Base-by-base conservation (phyloP, 2,329 filamentous ascomycete genomes). In the Aplosporella prunicola region DNA sequence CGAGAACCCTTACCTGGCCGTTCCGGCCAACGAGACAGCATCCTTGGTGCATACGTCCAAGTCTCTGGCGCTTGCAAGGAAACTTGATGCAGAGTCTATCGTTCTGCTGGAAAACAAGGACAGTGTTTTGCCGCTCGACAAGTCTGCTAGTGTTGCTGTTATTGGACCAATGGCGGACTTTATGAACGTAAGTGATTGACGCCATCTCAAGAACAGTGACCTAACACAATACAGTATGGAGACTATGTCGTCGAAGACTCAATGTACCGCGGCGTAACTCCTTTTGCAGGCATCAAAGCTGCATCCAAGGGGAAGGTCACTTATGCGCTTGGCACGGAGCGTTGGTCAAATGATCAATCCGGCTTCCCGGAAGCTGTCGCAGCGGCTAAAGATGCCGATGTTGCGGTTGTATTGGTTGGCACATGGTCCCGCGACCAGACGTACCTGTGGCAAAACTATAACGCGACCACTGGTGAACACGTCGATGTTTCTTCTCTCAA, bases 91-190 rank as follows among this genome's bases (percentile, higher is more conserved):
- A 4, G 79, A 86, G 51, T 76, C 76, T 3, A 76, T 84, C 7
- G 80, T 86, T 1, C 65, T 88, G 9, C 62, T 87, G 32, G 85
- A 86, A 61, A 88, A 88, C 46, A 71, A 83, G 9, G 69, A 70
- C 24, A 64, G 63, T 10, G 54, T 79, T 0, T 63, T 88, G 1
- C 82, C 82, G 1, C 56, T 81, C 3, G 70, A 70, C 22, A 82
- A 80, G 51, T 67, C 72, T 6, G 78, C 77, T n/a, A 76, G 73
- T 11, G 68, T 85, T 41, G 80, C 80, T 4, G 76, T 86, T 11
- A 82, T 86, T 48, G 82, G 82, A 0, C 80, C 80, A 2, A 85
- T 86, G 75, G 80, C 77, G 1, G 69, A 80, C 46, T 80, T 69
- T 45, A 76, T 82, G 67, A 83, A 83, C 49, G 74, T 77, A 47